Percentiles rank a stretch among this genome's conserved stretches.
phyloP scores from a whole-genome alignment of 202 grass and related monocot species.

The Eragrostis tef region DNA sequence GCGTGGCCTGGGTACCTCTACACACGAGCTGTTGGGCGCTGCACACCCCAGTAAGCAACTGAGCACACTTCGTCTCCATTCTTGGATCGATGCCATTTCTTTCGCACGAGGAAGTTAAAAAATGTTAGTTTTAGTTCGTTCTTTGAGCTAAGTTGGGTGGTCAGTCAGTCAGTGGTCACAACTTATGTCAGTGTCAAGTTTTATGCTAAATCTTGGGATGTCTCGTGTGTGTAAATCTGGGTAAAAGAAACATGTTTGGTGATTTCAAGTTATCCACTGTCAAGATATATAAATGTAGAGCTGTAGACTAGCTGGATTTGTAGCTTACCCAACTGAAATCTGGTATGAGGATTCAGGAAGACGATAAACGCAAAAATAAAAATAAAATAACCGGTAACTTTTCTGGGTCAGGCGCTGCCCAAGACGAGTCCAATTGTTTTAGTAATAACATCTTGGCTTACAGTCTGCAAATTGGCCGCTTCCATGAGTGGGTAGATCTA shows the following conservation, averaged over 20 bases:
- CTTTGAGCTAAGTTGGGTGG: not conserved
- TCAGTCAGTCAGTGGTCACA: not conserved
- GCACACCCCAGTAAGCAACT: conserved; percentile 82
- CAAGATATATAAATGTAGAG: not conserved
- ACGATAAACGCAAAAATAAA: not conserved
- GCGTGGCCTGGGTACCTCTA: conserved; percentile 88
- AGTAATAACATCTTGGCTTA: not conserved
- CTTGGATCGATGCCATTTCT: conserved; percentile 25
- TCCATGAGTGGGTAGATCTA: conserved; percentile 42
- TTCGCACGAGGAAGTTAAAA: not conserved
- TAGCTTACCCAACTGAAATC: not conserved
- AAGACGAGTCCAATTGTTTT: not conserved
- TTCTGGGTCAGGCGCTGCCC: not conserved
- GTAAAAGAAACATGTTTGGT: not conserved
- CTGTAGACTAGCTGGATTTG: not conserved
- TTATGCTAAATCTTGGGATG: conserved; percentile 12
- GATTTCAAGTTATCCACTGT: not conserved
- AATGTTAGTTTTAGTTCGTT: not conserved
- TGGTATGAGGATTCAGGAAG: not conserved
- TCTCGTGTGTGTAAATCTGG: not conserved
- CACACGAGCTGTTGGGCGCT: conserved; percentile 72
- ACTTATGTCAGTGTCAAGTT: conserved; percentile 12
- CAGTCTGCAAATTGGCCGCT: conserved; percentile 1
- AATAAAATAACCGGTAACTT: not conserved
- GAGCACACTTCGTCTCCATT: not conserved